Base-by-base conservation (phyloP, 176 grass and related monocot genomes). In the Triticum urartu region DNA sequence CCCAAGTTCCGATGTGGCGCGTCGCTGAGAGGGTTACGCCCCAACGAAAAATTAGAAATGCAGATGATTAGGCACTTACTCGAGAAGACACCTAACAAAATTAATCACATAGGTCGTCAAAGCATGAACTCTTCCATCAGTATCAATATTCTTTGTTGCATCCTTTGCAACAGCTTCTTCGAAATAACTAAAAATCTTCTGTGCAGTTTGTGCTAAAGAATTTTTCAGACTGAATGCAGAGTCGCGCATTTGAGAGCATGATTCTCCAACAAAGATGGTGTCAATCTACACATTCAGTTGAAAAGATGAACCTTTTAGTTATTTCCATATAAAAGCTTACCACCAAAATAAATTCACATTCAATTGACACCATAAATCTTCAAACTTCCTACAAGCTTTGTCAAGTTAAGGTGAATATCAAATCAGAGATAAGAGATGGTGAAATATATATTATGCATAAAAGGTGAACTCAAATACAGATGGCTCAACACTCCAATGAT, bases 101-200 rank as follows among this genome's bases (percentile, higher is more conserved):
- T 95, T 98, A 85, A 98, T 95, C 26, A 98, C 93, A 13, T 98
- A 98, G 90, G 86, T 94, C 0, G 91, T 98, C 79, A 98, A 86
- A 85, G 96, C 93, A 59, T 98, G 96, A 11, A 98, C 96, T 64
- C 93, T 98, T 83, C 96, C 96, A 94, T 98, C 96, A 58, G 82
- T 72, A 78, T 94, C 88, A 63, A 89, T 95, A 78, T 88, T 94
- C 73, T 95, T 94, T 63, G 96, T 91, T 72, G 90, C 93, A 67
- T 98, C 96, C 83, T 95, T 98, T 81, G 95, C 96, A 11, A 98
- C 96, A 32, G 93, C 91, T 74, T 98, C 93, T 78, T 94, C 88
- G 89, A 98, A 98, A 87, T 98, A 93, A 52, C 69, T 89, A 67
- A 98, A 95, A 43, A 93, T 98, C 76, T 92, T 94, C 48, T 98